These are phyloP conservation scores for Sambucus nigra DNA, from an alignment of 129 eudicot species.

Conservation along the genomic window DNA sequence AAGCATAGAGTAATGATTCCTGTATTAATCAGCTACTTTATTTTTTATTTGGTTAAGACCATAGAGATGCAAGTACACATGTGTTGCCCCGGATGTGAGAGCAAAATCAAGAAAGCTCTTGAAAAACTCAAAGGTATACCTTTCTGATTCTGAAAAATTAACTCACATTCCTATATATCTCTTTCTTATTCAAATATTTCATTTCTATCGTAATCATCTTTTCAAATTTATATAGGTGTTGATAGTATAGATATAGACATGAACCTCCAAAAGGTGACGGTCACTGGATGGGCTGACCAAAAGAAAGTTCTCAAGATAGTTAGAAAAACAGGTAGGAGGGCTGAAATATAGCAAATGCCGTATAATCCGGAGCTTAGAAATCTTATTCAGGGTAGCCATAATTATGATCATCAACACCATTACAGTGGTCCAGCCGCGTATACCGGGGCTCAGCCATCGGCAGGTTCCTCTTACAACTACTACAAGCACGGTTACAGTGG, in stretches of 20 bases:
- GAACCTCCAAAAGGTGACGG: slow-evolving; percentile 73
- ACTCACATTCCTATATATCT: no score
- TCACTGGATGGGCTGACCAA: slow-evolving; percentile 51
- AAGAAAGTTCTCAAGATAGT: slow-evolving; percentile 60
- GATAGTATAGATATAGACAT: slow-evolving; percentile 64
- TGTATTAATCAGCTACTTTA: no score
- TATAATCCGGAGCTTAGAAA: slow-evolving; percentile 55
- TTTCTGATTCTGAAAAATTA: no score
- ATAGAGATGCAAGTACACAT: slow-evolving; percentile 72
- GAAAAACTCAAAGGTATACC: slow-evolving; percentile 49
- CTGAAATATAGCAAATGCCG: slow-evolving; percentile 69
- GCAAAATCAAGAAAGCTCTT: slow-evolving; percentile 59
- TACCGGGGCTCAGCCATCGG: slow-evolving; percentile 25
- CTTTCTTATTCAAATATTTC: no score
- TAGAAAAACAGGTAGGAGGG: slow-evolving; percentile 57
- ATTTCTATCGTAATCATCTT: no score
- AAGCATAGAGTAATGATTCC: no score
- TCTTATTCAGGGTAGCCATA: slow-evolving; percentile 27
- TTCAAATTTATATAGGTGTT: slow-evolving; percentile 37
- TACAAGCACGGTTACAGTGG: slow-evolving; percentile 67
- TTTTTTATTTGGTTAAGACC: slow-evolving; percentile 33
- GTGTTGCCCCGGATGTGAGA: slow-evolving; percentile 68
- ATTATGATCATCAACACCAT: slow-evolving; percentile 21
- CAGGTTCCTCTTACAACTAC: slow-evolving; percentile 62
- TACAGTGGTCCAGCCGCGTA: slow-evolving; percentile 24